Evolutionary conservation across 2,329 filamentous ascomycete species (phyloP).

Genomic region (Arthrobotrys sinensis): DNA sequence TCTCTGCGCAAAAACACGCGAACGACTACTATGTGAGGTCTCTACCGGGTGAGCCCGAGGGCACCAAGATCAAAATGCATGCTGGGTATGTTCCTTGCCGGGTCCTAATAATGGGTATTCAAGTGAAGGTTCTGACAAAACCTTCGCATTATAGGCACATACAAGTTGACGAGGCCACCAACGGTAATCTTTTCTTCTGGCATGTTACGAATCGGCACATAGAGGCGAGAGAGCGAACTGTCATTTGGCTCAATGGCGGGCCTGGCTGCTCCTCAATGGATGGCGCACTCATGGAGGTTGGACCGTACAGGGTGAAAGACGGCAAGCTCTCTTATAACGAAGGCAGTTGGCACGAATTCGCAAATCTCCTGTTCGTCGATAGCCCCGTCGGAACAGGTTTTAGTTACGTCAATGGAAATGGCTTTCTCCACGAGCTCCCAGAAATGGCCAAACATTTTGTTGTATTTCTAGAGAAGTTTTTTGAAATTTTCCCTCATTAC

Average conservation of each 20-base stretch:
- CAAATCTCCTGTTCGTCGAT: conserved; percentile 95
- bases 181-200: conserved; percentile 99
- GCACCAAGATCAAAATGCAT: conserved; percentile 93
- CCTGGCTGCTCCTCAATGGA: conserved; percentile 98
- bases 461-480: conserved; percentile 91
- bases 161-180: conserved; percentile 85
- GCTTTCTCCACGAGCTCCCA: conserved; percentile 85
- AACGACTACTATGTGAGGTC: conserved; percentile 91
- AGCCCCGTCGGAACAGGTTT: conserved; percentile 97
- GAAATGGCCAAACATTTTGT: conserved; percentile 93
- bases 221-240: conserved; percentile 87
- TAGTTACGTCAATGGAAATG: conserved; percentile 93
- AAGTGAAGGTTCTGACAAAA: conserved; percentile 29
- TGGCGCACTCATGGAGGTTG: conserved; percentile 95
- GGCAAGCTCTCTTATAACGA: conserved; percentile 83
- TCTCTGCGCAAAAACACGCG: conserved; percentile 73
- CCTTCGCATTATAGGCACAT: conserved; percentile 78
- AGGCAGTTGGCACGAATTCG: conserved; percentile 98
- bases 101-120: background rate
- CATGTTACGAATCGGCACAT: conserved; percentile 97
- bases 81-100: conserved; percentile 79
- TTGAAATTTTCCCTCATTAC: conserved; percentile 90
- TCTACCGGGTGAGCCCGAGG: conserved; percentile 85
- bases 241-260: conserved; percentile 97
- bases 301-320: conserved; percentile 88